Base-by-base conservation (phyloP, 1,284 basidiomycete species). In the Sporisorium graminicola region DNA sequence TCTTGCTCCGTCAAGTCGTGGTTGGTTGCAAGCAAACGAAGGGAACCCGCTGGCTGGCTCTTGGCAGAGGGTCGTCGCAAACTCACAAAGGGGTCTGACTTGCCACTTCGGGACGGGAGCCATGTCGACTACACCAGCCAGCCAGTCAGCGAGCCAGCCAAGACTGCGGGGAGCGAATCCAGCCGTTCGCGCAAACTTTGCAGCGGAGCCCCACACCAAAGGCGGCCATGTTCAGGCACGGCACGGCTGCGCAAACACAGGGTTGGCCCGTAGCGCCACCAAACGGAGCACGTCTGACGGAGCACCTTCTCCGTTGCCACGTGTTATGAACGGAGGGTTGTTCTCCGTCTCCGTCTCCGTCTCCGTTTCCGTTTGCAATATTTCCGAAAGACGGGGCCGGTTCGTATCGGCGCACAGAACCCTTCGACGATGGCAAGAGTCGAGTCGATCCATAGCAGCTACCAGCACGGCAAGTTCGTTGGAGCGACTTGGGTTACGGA, bases 1-100 rank as follows among this genome's bases (percentile, higher is more conserved):
- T 53, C 27, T 31, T 29, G 55, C 55, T 57, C 55, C 55, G 55
- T 57, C 27, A 13, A 33, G n/a, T 31, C 29, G 37, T 44, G 33
- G 42, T 51, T n/a, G 29, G 37, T 54, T 20, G 24, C 31, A 18
- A 43, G 35, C 37, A 3, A 42, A 54, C 24, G 51, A n/a, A n/a
- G n/a, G n/a, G n/a, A n/a, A n/a, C n/a, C n/a, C n/a, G n/a, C n/a
- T n/a, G n/a, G n/a, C n/a, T n/a, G n/a, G n/a, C n/a, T n/a, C n/a
- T n/a, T n/a, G n/a, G n/a, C n/a, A n/a, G n/a, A n/a, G n/a, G n/a
- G n/a, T n/a, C n/a, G n/a, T n/a, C n/a, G n/a, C 50, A 52, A 9
- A 46, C 24, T 16, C 24, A n/a, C n/a, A n/a, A 12, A 13, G 16
- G 24, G 44, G 4, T 46, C 35, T 13, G 22, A 46, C 22, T 46